phyloP scores from a whole-genome alignment of 225 moss, liverwort and hornwort genomes.

The Pseudoscleropodium purum region DNA sequence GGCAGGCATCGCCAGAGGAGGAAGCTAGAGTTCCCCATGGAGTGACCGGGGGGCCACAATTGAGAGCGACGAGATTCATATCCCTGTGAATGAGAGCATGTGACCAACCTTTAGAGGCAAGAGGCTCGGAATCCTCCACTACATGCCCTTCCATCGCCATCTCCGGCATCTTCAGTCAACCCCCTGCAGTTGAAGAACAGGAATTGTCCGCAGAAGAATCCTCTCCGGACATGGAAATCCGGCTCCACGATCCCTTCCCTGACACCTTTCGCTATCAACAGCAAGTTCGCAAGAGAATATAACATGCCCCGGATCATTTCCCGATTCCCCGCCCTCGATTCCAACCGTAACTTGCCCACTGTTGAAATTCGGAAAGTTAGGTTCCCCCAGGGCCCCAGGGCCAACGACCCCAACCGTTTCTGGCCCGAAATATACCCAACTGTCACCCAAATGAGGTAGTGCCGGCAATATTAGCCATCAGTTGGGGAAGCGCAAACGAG shows the following conservation, averaged over 20 bases:
- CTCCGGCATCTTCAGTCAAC: background rate
- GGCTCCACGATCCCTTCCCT: background rate
- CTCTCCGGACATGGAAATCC: background rate
- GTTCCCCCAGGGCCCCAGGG: background rate
- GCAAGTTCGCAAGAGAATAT: background rate
- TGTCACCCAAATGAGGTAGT: background rate
- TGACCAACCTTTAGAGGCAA: background rate
- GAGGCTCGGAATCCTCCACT: background rate
- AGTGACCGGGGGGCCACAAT: background rate
- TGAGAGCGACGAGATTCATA: background rate
- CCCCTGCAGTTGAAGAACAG: background rate
- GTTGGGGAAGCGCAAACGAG: background rate
- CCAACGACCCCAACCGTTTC: slow-evolving; percentile 22
- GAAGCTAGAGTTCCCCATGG: background rate
- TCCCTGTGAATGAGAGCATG: slow-evolving; percentile 10
- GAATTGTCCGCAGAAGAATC: background rate
- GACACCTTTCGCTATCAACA: background rate
- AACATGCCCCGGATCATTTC: background rate
- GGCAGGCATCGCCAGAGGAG: background rate
- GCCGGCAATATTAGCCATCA: background rate
- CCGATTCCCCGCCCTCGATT: background rate
- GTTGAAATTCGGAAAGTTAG: background rate
- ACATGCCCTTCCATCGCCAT: background rate
- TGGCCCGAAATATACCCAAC: background rate
- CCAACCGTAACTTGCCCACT: background rate